Evolutionary conservation across 352 stramenopile species (phyloP).

Genomic region (Pythium rhizo-oryzae): DNA sequence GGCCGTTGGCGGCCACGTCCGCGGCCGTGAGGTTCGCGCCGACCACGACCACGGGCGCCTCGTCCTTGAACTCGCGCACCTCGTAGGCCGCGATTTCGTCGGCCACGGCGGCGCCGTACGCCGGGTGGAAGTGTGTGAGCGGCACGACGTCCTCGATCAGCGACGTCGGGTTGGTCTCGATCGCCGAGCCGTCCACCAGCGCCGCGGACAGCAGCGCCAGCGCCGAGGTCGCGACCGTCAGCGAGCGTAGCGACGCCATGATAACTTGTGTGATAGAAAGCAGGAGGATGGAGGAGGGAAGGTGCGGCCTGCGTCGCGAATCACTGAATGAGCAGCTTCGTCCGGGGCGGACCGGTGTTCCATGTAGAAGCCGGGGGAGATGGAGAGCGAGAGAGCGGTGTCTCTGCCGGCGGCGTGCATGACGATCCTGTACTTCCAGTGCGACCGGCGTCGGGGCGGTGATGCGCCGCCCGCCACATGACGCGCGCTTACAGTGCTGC

Average conservation of each 20-base stretch:
- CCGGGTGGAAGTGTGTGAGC: conserved; percentile 7
- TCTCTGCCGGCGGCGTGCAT: too few relatives aligned
- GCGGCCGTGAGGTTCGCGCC: conserved; percentile 4
- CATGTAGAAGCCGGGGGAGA: too few relatives aligned
- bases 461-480: too few relatives aligned
- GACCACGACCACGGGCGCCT: conserved; percentile 3
- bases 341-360: too few relatives aligned
- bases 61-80: conserved; percentile 13
- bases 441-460: too few relatives aligned
- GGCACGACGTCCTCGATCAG: conserved; percentile 1
- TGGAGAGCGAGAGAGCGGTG: too few relatives aligned
- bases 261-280: too few relatives aligned
- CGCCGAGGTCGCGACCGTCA: conserved; percentile 60
- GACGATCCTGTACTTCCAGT: too few relatives aligned
- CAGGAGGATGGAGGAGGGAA: too few relatives aligned
- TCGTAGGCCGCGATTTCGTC: conserved; percentile 11
- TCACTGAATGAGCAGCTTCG: too few relatives aligned
- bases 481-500: too few relatives aligned
- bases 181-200: background rate
- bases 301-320: too few relatives aligned
- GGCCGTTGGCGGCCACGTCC: background rate
- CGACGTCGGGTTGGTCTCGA: conserved; percentile 16
- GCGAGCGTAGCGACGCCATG: background rate
- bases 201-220: conserved; percentile 16
- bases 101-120: conserved; percentile 15